phyloP scores from a whole-genome alignment of 2,329 filamentous ascomycete genomes.

The Zasmidium citrigriseum region DNA sequence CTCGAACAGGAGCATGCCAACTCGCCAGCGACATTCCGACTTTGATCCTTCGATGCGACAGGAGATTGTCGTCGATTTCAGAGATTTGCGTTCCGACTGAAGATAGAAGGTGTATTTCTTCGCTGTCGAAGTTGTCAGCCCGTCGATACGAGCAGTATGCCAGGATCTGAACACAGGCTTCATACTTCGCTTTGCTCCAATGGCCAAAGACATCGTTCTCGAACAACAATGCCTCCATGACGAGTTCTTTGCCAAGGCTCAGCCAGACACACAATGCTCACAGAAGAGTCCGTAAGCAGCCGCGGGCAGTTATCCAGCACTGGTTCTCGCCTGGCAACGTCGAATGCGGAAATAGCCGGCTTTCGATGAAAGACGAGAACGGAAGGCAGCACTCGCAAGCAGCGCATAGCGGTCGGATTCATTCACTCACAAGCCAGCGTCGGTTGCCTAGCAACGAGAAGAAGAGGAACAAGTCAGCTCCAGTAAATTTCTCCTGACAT shows the following conservation, averaged over 20 bases:
- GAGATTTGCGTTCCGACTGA: background rate
- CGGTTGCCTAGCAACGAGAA: constrained; percentile 9
- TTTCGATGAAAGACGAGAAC: constrained; percentile 2
- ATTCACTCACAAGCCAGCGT: background rate
- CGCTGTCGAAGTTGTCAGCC: background rate
- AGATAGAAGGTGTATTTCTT: background rate
- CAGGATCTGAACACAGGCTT: too few relatives aligned
- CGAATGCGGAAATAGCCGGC: background rate
- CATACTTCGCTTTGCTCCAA: too few relatives aligned
- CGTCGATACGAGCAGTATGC: too few relatives aligned
- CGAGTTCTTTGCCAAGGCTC: background rate
- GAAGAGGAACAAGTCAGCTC: background rate
- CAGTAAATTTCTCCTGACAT: background rate
- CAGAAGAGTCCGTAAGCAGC: background rate
- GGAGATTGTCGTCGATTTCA: background rate
- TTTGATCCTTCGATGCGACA: background rate
- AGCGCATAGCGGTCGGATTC: background rate
- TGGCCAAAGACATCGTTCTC: too few relatives aligned
- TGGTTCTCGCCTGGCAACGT: background rate
- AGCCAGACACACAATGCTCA: background rate
- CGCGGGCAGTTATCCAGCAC: background rate
- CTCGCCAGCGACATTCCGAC: background rate
- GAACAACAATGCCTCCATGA: too few relatives aligned
- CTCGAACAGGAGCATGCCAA: background rate
- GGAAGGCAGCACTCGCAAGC: background rate